Evolutionary conservation across 2,329 filamentous ascomycete species (phyloP).

Genomic region (Hymenotorrendiella dingleyae): DNA sequence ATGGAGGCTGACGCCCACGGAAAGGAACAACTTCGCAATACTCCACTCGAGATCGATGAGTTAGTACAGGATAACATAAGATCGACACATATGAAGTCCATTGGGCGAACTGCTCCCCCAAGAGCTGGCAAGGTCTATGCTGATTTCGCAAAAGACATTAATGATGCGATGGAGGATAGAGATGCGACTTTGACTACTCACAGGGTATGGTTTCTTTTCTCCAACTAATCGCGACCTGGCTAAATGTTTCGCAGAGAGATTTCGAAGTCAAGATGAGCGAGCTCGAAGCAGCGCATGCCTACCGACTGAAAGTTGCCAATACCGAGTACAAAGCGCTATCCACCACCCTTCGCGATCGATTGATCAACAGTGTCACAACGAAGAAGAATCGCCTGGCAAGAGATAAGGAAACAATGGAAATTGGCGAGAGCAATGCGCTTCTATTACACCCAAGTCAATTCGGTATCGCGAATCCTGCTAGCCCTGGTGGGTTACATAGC

Average conservation of each 20-base stretch:
- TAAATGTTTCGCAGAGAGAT: constrained; percentile 43
- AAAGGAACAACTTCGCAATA: constrained; percentile 58
- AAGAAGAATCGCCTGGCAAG: constrained; percentile 60
- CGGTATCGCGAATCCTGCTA: constrained; percentile 58
- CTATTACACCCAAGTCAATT: constrained; percentile 64
- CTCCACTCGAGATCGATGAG: constrained; percentile 36
- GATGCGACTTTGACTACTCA: constrained; percentile 78
- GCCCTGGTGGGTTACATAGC: constrained; percentile 55
- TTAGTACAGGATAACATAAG: constrained; percentile 27
- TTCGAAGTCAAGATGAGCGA: constrained; percentile 57
- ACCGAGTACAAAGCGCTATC: constrained; percentile 55
- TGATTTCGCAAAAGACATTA: constrained; percentile 79
- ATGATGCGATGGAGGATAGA: constrained; percentile 79
- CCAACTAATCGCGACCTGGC: constrained; percentile 16
- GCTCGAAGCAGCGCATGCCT: constrained; percentile 52
- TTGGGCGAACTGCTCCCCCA: constrained; percentile 33
- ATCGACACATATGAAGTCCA: constrained; percentile 30
- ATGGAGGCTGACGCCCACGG: constrained; percentile 78
- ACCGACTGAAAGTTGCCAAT: constrained; percentile 56
- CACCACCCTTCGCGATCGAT: constrained; percentile 57
- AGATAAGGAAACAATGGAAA: constrained; percentile 64
- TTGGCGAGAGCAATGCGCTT: constrained; percentile 59
- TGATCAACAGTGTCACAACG: constrained; percentile 58
- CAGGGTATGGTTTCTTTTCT: constrained; percentile 53
- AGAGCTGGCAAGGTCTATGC: constrained; percentile 81